Percentiles rank a stretch among this genome's conserved stretches.
Conservation (phyloP, 495 filamentous ascomycete species). For the Penicillium taxi region DNA sequence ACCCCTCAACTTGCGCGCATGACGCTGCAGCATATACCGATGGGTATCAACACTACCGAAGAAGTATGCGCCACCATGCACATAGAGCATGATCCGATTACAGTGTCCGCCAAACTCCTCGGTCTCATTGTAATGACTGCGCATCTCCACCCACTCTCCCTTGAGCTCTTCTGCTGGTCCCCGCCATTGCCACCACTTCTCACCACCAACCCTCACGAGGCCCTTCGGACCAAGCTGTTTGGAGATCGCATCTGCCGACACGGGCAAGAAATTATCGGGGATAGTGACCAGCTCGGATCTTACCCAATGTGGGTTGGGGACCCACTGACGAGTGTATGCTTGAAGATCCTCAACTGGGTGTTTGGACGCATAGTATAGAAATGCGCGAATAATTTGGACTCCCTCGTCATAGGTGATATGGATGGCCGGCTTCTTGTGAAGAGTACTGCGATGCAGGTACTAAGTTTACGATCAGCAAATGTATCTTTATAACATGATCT, state of each 20-base stretch:
- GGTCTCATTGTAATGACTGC: slow-evolving; percentile 63
- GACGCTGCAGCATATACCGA: slow-evolving; percentile 89
- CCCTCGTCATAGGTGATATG: slow-evolving; percentile 92
- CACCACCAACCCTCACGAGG: slow-evolving; percentile 65
- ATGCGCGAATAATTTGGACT: slow-evolving; percentile 78
- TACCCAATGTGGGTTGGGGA: slow-evolving; percentile 84
- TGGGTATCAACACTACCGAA: slow-evolving; percentile 94
- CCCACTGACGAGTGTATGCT: slow-evolving; percentile 80
- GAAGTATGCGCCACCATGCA: slow-evolving; percentile 78
- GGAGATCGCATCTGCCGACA: slow-evolving; percentile 54
- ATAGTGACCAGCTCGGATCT: slow-evolving; percentile 67
- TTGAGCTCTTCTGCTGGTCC: slow-evolving; percentile 50
- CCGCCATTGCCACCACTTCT: slow-evolving; percentile 94
- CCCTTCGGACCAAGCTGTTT: slow-evolving; percentile 70
- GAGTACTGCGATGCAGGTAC: slow-evolving; percentile 74
- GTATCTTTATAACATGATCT: background rate
- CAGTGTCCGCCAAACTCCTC: slow-evolving; percentile 48
- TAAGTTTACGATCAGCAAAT: slow-evolving; percentile 27
- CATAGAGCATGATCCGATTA: slow-evolving; percentile 82
- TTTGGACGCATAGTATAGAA: slow-evolving; percentile 71
- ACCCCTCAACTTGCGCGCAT: slow-evolving; percentile 87
- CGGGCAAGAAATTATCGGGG: slow-evolving; percentile 48
- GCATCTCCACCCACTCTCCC: slow-evolving; percentile 96
- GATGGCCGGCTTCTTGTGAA: slow-evolving; percentile 68
- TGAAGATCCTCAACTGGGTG: slow-evolving; percentile 91